Evolutionary conservation across 2,329 filamentous ascomycete genomes (phyloP).

Genomic region (Apiospora saccharicola): DNA sequence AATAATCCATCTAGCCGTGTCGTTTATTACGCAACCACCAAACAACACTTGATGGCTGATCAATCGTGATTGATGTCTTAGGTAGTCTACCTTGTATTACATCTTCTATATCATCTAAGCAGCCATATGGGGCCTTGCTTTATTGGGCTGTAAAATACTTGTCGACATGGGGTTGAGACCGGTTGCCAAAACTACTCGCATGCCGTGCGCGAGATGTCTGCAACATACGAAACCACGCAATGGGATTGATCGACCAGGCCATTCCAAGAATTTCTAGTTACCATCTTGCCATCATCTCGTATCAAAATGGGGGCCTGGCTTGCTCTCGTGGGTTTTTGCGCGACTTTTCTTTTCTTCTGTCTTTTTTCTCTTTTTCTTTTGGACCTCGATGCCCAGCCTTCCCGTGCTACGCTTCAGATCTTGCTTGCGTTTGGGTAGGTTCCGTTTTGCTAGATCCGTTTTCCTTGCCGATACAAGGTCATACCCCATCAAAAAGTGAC

Average conservation of each 20-base stretch:
- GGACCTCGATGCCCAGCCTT: slow-evolving; percentile 17
- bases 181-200: background rate
- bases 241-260: slow-evolving; percentile 5
- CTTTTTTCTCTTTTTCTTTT: background rate
- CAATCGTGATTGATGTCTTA: slow-evolving; percentile 3
- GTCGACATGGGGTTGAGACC: slow-evolving; percentile 5
- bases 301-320: slow-evolving; percentile 17
- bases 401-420: slow-evolving; percentile 18
- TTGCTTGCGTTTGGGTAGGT: slow-evolving; percentile 3
- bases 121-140: background rate
- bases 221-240: slow-evolving; percentile 17
- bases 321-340: background rate
- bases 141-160: background rate
- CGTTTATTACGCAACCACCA: slow-evolving; percentile 17
- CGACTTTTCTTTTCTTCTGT: background rate
- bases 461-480: background rate
- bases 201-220: background rate
- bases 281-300: slow-evolving; percentile 3
- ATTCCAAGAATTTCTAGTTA: background rate
- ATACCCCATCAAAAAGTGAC: slow-evolving; percentile 18
- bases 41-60: background rate
- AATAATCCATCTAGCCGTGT: background rate
- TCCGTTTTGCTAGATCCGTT: background rate
- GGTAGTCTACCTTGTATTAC: background rate
- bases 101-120: background rate